Evolutionary conservation across 2,329 filamentous ascomycete species (phyloP).

Genomic region (Akanthomyces uredinophilus): DNA sequence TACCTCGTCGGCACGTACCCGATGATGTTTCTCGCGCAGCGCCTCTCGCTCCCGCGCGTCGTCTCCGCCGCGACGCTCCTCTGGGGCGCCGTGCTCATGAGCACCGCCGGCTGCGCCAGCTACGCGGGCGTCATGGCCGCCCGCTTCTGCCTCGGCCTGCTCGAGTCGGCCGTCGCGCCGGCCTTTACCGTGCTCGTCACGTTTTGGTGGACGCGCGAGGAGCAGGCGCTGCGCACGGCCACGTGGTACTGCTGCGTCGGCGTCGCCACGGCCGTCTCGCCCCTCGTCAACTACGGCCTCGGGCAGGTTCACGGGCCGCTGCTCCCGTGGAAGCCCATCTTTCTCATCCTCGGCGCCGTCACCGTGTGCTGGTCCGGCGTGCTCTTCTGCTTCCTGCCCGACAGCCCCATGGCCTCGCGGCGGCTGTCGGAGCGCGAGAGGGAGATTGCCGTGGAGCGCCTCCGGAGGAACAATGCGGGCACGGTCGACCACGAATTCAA

Average conservation of each 20-base stretch:
- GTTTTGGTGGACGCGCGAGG: not conserved
- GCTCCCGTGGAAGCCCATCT: constrained; percentile 52
- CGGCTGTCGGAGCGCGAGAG: constrained; percentile 55
- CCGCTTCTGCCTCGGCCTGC: too few species aligned
- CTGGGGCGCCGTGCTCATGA: constrained; percentile 33
- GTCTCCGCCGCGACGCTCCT: constrained; percentile 22
- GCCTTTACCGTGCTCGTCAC: too few species aligned
- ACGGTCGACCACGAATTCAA: constrained; percentile 41
- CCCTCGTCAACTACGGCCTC: constrained; percentile 53
- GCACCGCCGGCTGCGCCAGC: constrained; percentile 28
- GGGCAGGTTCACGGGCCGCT: constrained; percentile 49
- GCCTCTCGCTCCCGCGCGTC: constrained; percentile 26
- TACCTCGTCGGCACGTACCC: constrained; percentile 35
- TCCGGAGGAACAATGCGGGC: constrained; percentile 27
- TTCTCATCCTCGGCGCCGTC: constrained; percentile 54
- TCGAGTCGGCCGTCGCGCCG: too few species aligned
- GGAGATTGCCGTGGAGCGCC: constrained; percentile 40
- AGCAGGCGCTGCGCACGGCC: constrained; percentile 38
- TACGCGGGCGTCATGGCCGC: too few species aligned
- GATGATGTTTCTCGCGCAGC: constrained; percentile 27
- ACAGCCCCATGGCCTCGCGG: constrained; percentile 56
- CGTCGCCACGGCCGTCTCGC: constrained; percentile 56
- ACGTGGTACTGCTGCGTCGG: constrained; percentile 39
- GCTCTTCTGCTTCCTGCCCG: constrained; percentile 54
- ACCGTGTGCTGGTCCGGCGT: constrained; percentile 48